These are phyloP conservation scores for Ascochyta clinopodiicola DNA, from an alignment of 2,329 filamentous ascomycete species.

Conservation along the genomic window DNA sequence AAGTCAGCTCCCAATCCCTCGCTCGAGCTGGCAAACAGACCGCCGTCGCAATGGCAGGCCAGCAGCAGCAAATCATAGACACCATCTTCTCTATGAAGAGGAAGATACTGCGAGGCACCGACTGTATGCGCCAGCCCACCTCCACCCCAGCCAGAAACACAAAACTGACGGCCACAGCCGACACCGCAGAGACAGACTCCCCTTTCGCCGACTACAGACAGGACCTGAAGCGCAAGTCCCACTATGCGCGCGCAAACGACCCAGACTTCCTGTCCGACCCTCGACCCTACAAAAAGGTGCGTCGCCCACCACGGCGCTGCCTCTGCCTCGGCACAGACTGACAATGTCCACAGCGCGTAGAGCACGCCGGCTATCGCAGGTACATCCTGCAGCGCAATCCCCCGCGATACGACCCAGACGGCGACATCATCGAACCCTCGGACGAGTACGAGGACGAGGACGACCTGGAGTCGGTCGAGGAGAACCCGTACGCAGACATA, in stretches of 20 bases:
- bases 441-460: conserved; percentile 72
- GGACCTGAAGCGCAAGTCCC: conserved; percentile 78
- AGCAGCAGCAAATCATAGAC: conserved; percentile 50
- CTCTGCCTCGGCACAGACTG: conserved; percentile 19
- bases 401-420: conserved; percentile 75
- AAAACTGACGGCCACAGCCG: conserved; percentile 61
- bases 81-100: conserved; percentile 51
- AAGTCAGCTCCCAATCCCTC: conserved; percentile 18
- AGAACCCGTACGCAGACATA: conserved; percentile 77
- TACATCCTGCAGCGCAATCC: conserved; percentile 78
- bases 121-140: conserved; percentile 34
- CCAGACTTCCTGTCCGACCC: conserved; percentile 66
- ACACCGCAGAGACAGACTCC: conserved; percentile 76
- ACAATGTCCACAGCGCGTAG: conserved; percentile 63
- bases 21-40: conserved; percentile 24
- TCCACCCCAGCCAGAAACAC: neutral
- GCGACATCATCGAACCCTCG: conserved; percentile 76
- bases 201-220: conserved; percentile 76
- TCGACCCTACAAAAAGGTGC: conserved; percentile 74
- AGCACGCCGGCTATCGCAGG: conserved; percentile 75
- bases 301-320: conserved; percentile 27
- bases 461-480: conserved; percentile 66
- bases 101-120: conserved; percentile 42
- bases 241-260: conserved; percentile 73
- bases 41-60: conserved; percentile 45